These are phyloP conservation scores for Saturnispora halmiae DNA, from an alignment of 805 yeast species.

Conservation along the genomic window DNA sequence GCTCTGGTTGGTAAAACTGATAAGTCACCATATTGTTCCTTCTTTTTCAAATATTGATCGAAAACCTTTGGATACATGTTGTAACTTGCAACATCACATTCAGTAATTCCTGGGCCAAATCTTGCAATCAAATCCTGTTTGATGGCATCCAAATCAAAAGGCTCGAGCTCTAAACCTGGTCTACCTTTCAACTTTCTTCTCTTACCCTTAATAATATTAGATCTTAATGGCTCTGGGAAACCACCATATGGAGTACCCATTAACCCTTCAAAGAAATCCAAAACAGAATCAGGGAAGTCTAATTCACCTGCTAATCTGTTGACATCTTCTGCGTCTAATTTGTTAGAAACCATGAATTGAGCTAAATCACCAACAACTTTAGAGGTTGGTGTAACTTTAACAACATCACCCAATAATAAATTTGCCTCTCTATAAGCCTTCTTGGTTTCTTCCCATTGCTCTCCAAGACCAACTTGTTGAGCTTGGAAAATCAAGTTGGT, in stretches of 20 bases:
- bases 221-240: conserved; percentile 97
- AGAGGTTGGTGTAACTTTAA: conserved; percentile 98
- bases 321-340: conserved; percentile 78
- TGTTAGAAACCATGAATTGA: conserved; percentile 98
- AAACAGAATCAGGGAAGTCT: conserved; percentile 97
- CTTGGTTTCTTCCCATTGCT: conserved; percentile 94
- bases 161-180: conserved; percentile 87
- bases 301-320: conserved; percentile 76
- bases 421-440: conserved; percentile 90
- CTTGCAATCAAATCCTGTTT: conserved; percentile 65
- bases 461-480: conserved; percentile 95
- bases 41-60: conserved; percentile 70
- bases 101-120: conserved; percentile 68
- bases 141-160: conserved; percentile 67
- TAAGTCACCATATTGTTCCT: conserved; percentile 80
- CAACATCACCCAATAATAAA: conserved; percentile 86
- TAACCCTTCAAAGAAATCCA: conserved; percentile 97
- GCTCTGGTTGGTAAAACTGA: conserved; percentile 88
- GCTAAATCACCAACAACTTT: conserved; percentile 99
- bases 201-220: conserved; percentile 83
- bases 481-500: conserved; percentile 98
- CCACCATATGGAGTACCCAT: conserved; percentile 99
- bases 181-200: conserved; percentile 81
- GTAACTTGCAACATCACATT: conserved; percentile 88
- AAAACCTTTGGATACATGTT: conserved; percentile 97